Percentiles rank a stretch among this genome's conserved stretches.
phyloP scores from a whole-genome alignment of 1,284 basidiomycete genomes.

The Trametes sp. region DNA sequence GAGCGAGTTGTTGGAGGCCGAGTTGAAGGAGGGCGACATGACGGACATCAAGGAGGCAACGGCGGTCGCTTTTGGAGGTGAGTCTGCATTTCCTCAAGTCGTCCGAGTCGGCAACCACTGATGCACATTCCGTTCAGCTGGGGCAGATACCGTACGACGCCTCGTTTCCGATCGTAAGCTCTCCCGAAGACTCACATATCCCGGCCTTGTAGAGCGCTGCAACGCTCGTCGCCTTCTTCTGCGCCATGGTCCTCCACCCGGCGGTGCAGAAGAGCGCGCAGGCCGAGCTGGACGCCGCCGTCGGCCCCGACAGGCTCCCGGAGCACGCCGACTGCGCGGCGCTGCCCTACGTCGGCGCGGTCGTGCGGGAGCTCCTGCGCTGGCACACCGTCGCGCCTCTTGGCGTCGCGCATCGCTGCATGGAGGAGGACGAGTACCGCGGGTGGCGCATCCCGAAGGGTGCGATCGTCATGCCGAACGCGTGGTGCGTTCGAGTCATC shows the following conservation, averaged over 20 bases:
- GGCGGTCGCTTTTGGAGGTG: constrained; percentile 6
- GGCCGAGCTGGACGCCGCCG: not conserved
- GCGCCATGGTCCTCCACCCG: not conserved
- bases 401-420: constrained; percentile 24
- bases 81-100: no score
- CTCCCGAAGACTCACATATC: no score
- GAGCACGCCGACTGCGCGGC: constrained; percentile 26
- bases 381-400: constrained; percentile 33
- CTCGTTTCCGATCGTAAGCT: no score
- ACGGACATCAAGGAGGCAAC: not conserved
- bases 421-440: constrained; percentile 31
- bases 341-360: constrained; percentile 25
- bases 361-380: constrained; percentile 31
- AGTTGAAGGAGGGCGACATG: not conserved
- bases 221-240: not conserved
- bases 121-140: no score
- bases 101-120: no score
- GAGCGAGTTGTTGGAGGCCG: not conserved
- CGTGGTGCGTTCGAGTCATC: constrained; percentile 21
- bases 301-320: constrained; percentile 24
- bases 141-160: constrained; percentile 1
- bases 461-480: constrained; percentile 30
- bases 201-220: no score
- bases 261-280: not conserved
- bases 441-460: constrained; percentile 35